These are phyloP conservation scores for Naganishia albida DNA, from an alignment of 1,284 basidiomycete genomes.

Conservation along the genomic window DNA sequence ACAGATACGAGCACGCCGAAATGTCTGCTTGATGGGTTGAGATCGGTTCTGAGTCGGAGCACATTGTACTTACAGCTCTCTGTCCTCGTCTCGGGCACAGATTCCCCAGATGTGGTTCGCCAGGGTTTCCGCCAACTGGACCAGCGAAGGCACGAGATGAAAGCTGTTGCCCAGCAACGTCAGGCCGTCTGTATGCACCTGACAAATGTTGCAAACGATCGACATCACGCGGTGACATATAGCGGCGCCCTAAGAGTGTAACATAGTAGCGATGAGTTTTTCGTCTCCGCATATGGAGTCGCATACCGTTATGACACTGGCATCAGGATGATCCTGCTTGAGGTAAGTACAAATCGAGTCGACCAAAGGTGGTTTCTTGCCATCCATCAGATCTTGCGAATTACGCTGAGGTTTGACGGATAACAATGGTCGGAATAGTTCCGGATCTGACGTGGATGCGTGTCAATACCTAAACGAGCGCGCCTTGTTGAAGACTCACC, in stretches of 20 bases:
- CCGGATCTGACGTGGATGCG: neutral
- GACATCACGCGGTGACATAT: constrained; percentile 15
- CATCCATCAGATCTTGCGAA: constrained; percentile 11
- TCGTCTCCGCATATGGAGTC: too few relatives aligned
- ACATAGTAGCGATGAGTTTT: neutral
- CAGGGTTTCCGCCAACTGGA: constrained; percentile 16
- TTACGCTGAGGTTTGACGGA: constrained; percentile 10
- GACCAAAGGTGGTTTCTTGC: constrained; percentile 12
- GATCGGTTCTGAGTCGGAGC: neutral
- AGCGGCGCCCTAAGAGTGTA: neutral
- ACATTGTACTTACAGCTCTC: constrained; percentile 8
- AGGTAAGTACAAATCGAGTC: constrained; percentile 13
- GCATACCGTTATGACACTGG: constrained; percentile 6
- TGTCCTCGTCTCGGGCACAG: constrained; percentile 7
- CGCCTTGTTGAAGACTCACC: neutral
- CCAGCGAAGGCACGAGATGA: constrained; percentile 26
- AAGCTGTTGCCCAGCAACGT: constrained; percentile 26
- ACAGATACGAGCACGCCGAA: constrained; percentile 40
- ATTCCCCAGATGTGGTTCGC: constrained; percentile 30
- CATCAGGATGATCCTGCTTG: constrained; percentile 19
- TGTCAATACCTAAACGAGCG: neutral
- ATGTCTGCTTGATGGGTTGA: constrained; percentile 35
- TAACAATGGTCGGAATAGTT: constrained; percentile 15
- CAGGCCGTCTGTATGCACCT: constrained; percentile 14
- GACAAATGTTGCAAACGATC: constrained; percentile 14